Base-by-base conservation (phyloP, 495 filamentous ascomycete species). In the Penicillium psychrofluorescens region DNA sequence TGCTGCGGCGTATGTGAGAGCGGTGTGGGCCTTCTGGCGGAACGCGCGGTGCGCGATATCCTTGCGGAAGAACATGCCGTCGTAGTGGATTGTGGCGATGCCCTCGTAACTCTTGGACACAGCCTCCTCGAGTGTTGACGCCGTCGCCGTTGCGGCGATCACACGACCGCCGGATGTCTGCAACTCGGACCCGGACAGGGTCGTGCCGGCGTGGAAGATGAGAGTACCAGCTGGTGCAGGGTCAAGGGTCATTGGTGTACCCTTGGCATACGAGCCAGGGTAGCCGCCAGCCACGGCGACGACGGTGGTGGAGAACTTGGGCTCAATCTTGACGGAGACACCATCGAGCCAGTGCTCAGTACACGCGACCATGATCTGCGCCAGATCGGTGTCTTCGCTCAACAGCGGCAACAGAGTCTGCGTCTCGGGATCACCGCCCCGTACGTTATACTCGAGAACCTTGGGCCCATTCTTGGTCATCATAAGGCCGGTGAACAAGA, bases 401-500 rank as follows among this genome's bases (percentile, higher is more conserved):
- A 98, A 71, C 13, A 97, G 74, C 11, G 89, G 84, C 7, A 98
- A 72, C 7, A 95, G 75, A 9, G 88, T 96, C 69, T 98, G 91
- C 0, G 89, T 95, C 67, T 98, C 92, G 13, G 92, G 92, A 53
- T 98, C 91, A 29, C 92, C 92, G 50, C 95, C 95, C 42, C 92
- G 83, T 39, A 95, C 90, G 54, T 98, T 98, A 69, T 98, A 98
- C 65, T 98, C 92, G 27, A 98, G 78, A 7, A 85, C 81, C 69
- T 89, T 94, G 6, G 92, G 84, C 1, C 92, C 92, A 48, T 77
- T 67, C 54, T 81, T 77, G 36, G 90, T 95, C 68, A 98, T 86
- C 92, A 97, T 98, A 6, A 97, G 69, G 29, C 94, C 92, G 8
- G 92, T 97, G 65, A 97, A 98, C 14, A 98, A 76, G 40, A 90